These are phyloP conservation scores for Capsella bursapastoris DNA, from an alignment of 345 rosid genomes.

Conservation along the genomic window DNA sequence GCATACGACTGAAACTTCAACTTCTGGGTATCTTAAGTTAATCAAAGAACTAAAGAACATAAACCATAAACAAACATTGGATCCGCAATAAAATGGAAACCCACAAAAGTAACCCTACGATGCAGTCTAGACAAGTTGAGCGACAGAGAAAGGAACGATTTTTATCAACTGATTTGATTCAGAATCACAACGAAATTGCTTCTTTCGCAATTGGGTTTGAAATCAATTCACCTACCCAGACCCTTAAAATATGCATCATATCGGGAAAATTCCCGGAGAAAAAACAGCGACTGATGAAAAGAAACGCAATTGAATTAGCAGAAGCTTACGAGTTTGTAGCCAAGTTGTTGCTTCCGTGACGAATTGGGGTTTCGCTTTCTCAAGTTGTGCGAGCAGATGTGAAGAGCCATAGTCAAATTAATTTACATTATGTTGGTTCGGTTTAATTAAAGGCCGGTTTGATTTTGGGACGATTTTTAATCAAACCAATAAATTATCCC, in stretches of 20 bases:
- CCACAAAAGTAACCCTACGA: neutral
- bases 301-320: neutral
- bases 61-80: neutral
- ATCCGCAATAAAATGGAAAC: neutral
- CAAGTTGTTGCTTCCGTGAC: conserved; percentile 13
- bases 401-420: neutral
- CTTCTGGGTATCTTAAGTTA: neutral
- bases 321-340: conserved; percentile 16
- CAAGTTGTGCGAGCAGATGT: neutral
- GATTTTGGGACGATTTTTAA: neutral
- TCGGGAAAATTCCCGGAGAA: too few species aligned
- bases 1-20: neutral
- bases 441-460: conserved; percentile 38
- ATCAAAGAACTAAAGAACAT: neutral
- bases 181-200: neutral
- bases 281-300: neutral
- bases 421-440: neutral
- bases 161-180: neutral
- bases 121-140: neutral
- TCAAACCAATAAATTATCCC: neutral
- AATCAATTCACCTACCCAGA: conserved; percentile 9
- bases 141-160: neutral
- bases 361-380: conserved; percentile 1
- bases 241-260: too few species aligned
- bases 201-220: neutral